Evolutionary conservation across 2,329 filamentous ascomycete genomes (phyloP), one percentile per base, ranked within the genome.

Genomic region (Exophiala alcalophila): DNA sequence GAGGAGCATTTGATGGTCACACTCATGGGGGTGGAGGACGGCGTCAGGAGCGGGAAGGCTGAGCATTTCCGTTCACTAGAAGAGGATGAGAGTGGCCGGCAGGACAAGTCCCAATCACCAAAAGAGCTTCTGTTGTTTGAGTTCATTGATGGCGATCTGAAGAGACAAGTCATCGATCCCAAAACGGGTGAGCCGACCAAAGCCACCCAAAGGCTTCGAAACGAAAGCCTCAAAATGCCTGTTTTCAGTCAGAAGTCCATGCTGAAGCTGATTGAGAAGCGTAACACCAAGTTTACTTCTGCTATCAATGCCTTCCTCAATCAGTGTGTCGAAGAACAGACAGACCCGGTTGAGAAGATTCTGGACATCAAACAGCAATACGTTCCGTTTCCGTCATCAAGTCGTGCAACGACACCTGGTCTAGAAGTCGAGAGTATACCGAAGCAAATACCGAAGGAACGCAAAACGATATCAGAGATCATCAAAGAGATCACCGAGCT

Each of bases 241-340:
- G 86, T 94, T 6, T 96, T 81, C 67, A 88, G 87, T 51, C 90
- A 95, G 65, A 90, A 90, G 63, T 88, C 95, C 65, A 88, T 97
- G 84, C 81, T 85, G 60, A 77, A 74, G 38, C 64, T 96, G 54
- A 96, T 98, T 55, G 88, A 91, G 65, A 92, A 91, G 67, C 76
- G 92, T 33, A 96, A 96, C 58, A 70, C 71, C 39, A 92, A 90
- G 60, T 97, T 97, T 58, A 72, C 72, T 0, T 83, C 80, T 44
- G 86, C 90, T 0, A 74, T 94, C 46, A 84, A 86, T 62, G 65
- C 63, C 0, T 97, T 94, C 57, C 65, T 98, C 46, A 85, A 86
- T 50, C 73, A 78, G 27, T 95, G 89, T 59, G 72, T 73, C 0
- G 74, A 76, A 26, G 73, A 83, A 14, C 45, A 69, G 1, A 45